These are phyloP conservation scores for Trichosporon sp. DNA, from an alignment of 1,284 basidiomycete species.

Conservation along the genomic window DNA sequence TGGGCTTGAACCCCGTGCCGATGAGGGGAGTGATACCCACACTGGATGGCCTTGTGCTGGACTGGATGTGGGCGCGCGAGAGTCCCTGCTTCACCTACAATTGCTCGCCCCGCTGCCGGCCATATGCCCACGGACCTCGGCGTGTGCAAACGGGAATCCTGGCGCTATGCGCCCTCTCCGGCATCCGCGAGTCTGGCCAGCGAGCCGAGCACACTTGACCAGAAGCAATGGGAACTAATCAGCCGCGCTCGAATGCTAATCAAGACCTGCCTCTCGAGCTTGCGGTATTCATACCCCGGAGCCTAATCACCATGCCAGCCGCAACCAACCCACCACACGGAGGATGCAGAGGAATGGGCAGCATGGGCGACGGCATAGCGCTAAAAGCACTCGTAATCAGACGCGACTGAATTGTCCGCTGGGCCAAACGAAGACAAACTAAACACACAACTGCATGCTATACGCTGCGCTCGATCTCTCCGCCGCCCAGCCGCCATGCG, in stretches of 20 bases:
- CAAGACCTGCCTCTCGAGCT: not conserved
- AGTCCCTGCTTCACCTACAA: not conserved
- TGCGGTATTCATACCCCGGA: not conserved
- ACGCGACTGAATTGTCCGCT: not conserved
- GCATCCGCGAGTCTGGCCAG: too few relatives aligned
- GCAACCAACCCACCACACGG: not conserved
- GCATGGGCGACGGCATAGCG: too few relatives aligned
- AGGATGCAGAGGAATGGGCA: too few relatives aligned
- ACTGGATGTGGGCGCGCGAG: not conserved
- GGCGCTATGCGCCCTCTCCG: not conserved
- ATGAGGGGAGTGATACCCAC: not conserved
- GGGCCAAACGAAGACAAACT: too few relatives aligned
- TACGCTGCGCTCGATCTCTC: too few relatives aligned
- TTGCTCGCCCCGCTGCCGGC: not conserved
- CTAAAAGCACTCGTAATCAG: not conserved
- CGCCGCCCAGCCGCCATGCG: too few relatives aligned
- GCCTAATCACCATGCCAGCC: not conserved
- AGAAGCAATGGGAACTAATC: not conserved
- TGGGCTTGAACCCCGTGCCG: not conserved
- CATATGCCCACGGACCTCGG: too few relatives aligned
- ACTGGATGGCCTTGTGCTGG: not conserved
- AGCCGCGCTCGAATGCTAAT: not conserved
- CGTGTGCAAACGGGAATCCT: not conserved
- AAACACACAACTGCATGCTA: not conserved
- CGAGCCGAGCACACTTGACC: not conserved